Evolutionary conservation across 2,329 filamentous ascomycete species (phyloP).

Genomic region (Fusarium armeniacum): DNA sequence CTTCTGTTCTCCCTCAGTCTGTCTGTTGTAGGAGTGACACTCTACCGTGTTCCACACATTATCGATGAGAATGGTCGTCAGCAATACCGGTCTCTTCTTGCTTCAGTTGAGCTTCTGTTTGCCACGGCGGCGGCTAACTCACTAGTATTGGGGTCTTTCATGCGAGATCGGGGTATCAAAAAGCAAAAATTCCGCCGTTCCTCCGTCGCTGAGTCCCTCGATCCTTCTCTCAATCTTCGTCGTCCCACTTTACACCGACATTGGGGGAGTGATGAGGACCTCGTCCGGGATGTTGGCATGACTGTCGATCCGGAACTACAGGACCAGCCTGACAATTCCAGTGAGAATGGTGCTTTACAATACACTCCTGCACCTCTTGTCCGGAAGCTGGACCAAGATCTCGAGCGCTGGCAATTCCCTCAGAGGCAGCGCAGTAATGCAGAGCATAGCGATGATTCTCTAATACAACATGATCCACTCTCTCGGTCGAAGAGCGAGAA

Average conservation of each 20-base stretch:
- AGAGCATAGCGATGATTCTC: constrained; percentile 62
- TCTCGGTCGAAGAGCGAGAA: constrained; percentile 48
- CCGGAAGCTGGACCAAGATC: constrained; percentile 53
- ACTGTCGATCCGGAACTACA: constrained; percentile 70
- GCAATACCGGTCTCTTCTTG: constrained; percentile 88
- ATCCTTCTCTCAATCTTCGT: constrained; percentile 57
- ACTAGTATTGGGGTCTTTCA: constrained; percentile 90
- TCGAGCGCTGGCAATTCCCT: constrained; percentile 65
- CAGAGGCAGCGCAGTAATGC: constrained; percentile 56
- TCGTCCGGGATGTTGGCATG: constrained; percentile 84
- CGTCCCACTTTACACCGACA: constrained; percentile 71
- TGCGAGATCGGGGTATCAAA: constrained; percentile 90
- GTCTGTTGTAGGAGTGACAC: constrained; percentile 81
- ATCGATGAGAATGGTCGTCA: constrained; percentile 79
- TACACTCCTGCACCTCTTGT: constrained; percentile 57
- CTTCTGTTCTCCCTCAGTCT: constrained; percentile 88
- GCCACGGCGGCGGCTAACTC: constrained; percentile 90
- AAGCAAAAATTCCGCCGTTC: constrained; percentile 84
- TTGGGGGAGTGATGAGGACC: constrained; percentile 92
- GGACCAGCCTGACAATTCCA: constrained; percentile 51
- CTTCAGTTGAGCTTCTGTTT: constrained; percentile 90
- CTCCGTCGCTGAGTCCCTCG: constrained; percentile 74
- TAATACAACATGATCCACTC: constrained; percentile 56
- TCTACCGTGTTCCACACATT: constrained; percentile 84
- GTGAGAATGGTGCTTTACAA: constrained; percentile 51